phyloP scores from a whole-genome alignment of 108 stramenopile genomes.

The Nitzschia sp. region DNA sequence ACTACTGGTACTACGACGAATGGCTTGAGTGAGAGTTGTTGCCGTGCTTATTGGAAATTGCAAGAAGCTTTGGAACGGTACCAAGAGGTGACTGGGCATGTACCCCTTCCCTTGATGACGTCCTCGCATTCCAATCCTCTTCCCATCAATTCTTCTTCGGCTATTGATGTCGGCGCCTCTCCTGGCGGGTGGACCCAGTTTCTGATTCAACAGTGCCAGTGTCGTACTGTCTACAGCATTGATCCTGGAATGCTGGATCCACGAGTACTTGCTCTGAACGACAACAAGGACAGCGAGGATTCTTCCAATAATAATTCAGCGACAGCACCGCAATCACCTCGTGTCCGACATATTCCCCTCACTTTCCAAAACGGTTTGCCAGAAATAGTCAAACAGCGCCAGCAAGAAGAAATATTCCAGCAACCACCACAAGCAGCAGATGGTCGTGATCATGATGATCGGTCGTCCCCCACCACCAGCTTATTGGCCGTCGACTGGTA shows the following conservation, averaged over 20 bases:
- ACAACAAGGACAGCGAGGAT: not conserved
- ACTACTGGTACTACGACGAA: not conserved
- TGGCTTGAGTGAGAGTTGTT: slow-evolving; percentile 13
- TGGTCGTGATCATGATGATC: not conserved
- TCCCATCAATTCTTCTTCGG: slow-evolving; percentile 12
- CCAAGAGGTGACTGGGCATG: not conserved
- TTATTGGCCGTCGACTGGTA: slow-evolving; percentile 4
- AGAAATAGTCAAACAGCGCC: slow-evolving; percentile 1
- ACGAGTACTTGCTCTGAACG: slow-evolving; percentile 19
- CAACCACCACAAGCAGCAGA: too few relatives aligned
- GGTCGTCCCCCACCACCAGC: too few relatives aligned
- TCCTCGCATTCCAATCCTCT: not conserved
- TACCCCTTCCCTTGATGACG: not conserved
- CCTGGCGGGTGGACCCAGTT: slow-evolving; percentile 78
- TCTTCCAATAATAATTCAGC: not conserved
- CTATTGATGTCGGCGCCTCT: slow-evolving; percentile 67
- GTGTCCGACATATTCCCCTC: slow-evolving; percentile 2
- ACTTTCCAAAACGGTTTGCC: not conserved
- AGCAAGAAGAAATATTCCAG: not conserved
- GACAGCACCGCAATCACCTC: not conserved
- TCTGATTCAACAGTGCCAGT: slow-evolving; percentile 37
- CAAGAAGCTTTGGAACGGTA: slow-evolving; percentile 66
- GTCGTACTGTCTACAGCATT: slow-evolving; percentile 46
- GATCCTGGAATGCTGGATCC: slow-evolving; percentile 59
- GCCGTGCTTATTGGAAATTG: slow-evolving; percentile 57